Conservation (phyloP, 2,329 filamentous ascomycete genomes). For the Diaporthe destruens region DNA sequence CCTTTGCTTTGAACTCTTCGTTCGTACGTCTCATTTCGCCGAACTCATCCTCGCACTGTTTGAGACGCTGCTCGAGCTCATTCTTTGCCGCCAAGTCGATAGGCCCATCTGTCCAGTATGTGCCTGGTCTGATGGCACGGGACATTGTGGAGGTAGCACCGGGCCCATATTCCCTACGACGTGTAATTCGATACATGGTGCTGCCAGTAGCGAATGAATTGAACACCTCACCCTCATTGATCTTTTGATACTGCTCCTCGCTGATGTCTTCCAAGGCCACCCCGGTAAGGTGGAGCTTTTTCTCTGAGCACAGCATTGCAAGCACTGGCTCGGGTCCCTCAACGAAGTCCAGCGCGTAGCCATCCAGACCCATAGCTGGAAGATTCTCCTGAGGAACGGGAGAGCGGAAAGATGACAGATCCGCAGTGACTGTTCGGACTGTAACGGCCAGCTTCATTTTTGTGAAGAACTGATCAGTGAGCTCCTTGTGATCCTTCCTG, state of each 20-base stretch:
- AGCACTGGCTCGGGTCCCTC: slow-evolving; percentile 86
- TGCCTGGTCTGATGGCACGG: slow-evolving; percentile 70
- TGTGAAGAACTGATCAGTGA: slow-evolving; percentile 75
- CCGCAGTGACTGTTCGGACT: slow-evolving; percentile 72
- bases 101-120: slow-evolving; percentile 82
- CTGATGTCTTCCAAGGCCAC: slow-evolving; percentile 73
- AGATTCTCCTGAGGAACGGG: slow-evolving; percentile 70
- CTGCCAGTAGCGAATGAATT: slow-evolving; percentile 77
- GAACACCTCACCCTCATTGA: slow-evolving; percentile 71
- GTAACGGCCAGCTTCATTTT: slow-evolving; percentile 77
- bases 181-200: slow-evolving; percentile 73
- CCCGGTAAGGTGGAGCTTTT: slow-evolving; percentile 75
- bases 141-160: slow-evolving; percentile 78
- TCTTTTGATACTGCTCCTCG: slow-evolving; percentile 75
- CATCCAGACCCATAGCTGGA: slow-evolving; percentile 75
- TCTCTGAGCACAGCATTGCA: slow-evolving; percentile 86
- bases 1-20: slow-evolving; percentile 53
- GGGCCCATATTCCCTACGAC: slow-evolving; percentile 84
- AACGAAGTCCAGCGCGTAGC: slow-evolving; percentile 83
- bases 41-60: slow-evolving; percentile 55
- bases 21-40: slow-evolving; percentile 51
- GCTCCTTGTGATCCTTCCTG: slow-evolving; percentile 77
- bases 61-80: slow-evolving; percentile 68
- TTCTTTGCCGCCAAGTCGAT: slow-evolving; percentile 76
- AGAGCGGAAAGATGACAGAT: slow-evolving; percentile 66